Evolutionary conservation across 1,139 yeast genomes (phyloP).

Genomic region (Candida pseudoviswanathii): DNA sequence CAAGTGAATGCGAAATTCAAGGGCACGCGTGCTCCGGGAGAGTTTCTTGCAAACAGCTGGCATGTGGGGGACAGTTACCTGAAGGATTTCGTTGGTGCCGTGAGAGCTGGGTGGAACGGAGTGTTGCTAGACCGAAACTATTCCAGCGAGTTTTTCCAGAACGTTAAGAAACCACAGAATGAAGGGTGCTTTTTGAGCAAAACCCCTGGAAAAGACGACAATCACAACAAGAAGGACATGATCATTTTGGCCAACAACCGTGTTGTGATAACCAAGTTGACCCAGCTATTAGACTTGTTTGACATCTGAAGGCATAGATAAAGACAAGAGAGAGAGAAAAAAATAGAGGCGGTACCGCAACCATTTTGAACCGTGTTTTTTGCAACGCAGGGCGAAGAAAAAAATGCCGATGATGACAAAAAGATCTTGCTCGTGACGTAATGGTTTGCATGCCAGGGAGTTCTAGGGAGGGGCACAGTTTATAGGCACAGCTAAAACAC

Average conservation of each 20-base stretch:
- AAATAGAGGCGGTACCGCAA: background rate
- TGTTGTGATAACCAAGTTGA: constrained; percentile 32
- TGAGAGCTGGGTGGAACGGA: constrained; percentile 63
- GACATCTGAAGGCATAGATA: constrained; percentile 1
- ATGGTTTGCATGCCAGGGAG: background rate
- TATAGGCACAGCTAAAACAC: background rate
- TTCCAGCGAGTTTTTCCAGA: constrained; percentile 24
- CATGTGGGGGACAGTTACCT: constrained; percentile 66
- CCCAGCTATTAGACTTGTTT: constrained; percentile 25
- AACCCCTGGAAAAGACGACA: background rate
- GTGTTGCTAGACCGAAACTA: constrained; percentile 50
- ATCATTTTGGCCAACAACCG: constrained; percentile 39
- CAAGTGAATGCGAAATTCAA: constrained; percentile 6
- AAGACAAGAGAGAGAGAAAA: background rate
- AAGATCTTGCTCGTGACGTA: background rate
- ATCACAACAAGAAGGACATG: constrained; percentile 11
- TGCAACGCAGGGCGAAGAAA: background rate
- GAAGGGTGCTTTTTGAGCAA: constrained; percentile 14
- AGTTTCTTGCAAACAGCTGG: constrained; percentile 43
- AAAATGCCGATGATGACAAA: background rate
- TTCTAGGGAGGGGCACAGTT: too few relatives aligned
- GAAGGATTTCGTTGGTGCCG: constrained; percentile 56
- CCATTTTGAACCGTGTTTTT: background rate
- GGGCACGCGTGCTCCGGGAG: constrained; percentile 15
- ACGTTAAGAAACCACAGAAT: constrained; percentile 8